These are phyloP conservation scores for Chlamydomonas sp. DNA, from an alignment of 139 green algal genomes.

Conservation along the genomic window DNA sequence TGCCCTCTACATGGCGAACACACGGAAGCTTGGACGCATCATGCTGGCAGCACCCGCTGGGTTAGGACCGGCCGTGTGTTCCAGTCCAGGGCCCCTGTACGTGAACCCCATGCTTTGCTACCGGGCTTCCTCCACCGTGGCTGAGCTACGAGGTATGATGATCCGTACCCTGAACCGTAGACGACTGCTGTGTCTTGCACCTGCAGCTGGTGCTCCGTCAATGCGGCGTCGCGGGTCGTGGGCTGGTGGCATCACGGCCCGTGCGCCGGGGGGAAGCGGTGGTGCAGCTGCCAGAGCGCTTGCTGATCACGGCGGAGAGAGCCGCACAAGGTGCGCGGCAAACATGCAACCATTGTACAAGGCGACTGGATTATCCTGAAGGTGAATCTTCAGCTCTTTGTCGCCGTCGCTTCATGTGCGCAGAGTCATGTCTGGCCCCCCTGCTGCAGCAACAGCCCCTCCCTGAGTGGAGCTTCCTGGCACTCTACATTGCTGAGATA, in stretches of 20 bases:
- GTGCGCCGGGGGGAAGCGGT: constrained; percentile 1
- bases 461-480: constrained; percentile 35
- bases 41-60: no score
- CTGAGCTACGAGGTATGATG: no score
- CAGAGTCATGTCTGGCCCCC: constrained; percentile 28
- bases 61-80: no score
- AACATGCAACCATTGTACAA: neutral
- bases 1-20: no score
- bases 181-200: no score
- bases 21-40: no score
- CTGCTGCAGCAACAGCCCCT: constrained; percentile 17
- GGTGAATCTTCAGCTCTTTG: no score
- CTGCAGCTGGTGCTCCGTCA: constrained; percentile 27
- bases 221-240: constrained; percentile 30
- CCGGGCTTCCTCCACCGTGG: neutral
- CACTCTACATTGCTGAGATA: constrained; percentile 35
- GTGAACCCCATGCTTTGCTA: neutral
- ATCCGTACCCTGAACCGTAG: no score
- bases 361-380: no score
- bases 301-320: constrained; percentile 23
- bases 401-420: neutral
- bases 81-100: neutral
- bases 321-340: constrained; percentile 6
- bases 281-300: constrained; percentile 1
- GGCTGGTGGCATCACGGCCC: constrained; percentile 12